These are phyloP conservation scores for Comarum palustre DNA, from an alignment of 306 rosid genomes.

Conservation along the genomic window DNA sequence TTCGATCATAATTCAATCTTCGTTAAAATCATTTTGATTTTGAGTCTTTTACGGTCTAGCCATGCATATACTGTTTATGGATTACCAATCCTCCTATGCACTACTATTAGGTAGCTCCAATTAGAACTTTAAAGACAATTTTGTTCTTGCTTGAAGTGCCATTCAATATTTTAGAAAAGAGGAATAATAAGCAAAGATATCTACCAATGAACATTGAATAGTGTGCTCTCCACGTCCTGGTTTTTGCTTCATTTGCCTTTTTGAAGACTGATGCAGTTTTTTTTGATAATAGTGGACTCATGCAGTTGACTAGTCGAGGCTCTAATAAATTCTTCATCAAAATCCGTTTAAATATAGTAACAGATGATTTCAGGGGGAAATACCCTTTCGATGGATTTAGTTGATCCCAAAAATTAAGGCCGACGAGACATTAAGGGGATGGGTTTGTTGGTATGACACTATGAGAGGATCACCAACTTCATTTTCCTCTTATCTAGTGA, in stretches of 20 bases:
- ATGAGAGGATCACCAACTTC: conserved; percentile 54
- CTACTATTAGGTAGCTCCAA: background rate
- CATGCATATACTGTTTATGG: background rate
- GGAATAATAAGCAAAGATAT: background rate
- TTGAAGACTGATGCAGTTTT: background rate
- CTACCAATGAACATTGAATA: background rate
- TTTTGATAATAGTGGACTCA: too few relatives aligned
- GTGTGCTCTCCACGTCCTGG: conserved; percentile 43
- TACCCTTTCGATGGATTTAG: conserved; percentile 41
- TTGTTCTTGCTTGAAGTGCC: background rate
- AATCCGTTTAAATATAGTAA: conserved; percentile 4
- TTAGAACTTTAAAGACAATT: background rate
- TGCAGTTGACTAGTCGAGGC: conserved; percentile 2
- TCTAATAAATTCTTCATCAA: background rate
- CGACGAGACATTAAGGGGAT: conserved; percentile 22
- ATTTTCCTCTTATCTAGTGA: conserved; percentile 39
- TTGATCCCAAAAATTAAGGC: conserved; percentile 26
- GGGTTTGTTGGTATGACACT: conserved; percentile 43
- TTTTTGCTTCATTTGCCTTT: background rate
- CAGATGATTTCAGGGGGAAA: conserved; percentile 14
- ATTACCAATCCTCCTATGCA: background rate
- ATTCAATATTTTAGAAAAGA: background rate
- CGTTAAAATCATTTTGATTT: background rate
- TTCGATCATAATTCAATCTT: background rate
- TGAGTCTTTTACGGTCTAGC: background rate